These are phyloP conservation scores for Macadamia integrifolia DNA, from an alignment of 164 flowering plant species.

Conservation along the genomic window DNA sequence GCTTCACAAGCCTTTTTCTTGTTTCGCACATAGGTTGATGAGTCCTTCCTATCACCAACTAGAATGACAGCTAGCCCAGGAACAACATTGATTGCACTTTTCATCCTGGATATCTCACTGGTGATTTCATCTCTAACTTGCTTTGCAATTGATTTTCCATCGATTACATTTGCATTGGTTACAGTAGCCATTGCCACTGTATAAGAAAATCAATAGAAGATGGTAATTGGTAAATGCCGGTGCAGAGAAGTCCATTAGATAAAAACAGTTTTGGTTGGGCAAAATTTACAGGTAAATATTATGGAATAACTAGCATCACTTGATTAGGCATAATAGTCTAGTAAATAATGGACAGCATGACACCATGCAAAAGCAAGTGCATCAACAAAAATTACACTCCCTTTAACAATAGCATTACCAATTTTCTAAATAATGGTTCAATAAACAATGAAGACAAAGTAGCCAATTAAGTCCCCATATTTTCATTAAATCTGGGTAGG, in stretches of 20 bases:
- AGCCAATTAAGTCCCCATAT: too few species aligned
- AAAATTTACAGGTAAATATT: too few species aligned
- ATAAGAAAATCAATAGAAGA: conserved; percentile 7
- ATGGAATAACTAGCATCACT: not conserved
- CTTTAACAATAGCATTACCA: too few species aligned
- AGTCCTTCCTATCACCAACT: conserved; percentile 89
- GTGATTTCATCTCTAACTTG: conserved; percentile 67
- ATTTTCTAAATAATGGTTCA: too few species aligned
- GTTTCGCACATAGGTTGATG: conserved; percentile 86
- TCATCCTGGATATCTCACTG: conserved; percentile 71
- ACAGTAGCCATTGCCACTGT: conserved; percentile 41
- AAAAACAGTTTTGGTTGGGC: too few species aligned
- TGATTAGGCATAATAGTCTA: not conserved
- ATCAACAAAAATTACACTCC: too few species aligned
- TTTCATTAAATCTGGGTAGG: too few species aligned
- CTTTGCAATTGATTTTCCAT: conserved; percentile 78
- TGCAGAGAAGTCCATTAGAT: not conserved
- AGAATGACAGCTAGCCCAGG: conserved; percentile 96
- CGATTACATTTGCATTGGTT: conserved; percentile 60
- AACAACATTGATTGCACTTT: conserved; percentile 61
- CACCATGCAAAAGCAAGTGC: not conserved
- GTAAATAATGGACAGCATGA: not conserved
- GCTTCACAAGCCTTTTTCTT: conserved; percentile 84
- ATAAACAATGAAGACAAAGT: too few species aligned
- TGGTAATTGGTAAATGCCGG: not conserved